These are phyloP conservation scores for Rhipidocladum racemiflorum DNA, from an alignment of 176 grass and related monocot species.

Conservation along the genomic window DNA sequence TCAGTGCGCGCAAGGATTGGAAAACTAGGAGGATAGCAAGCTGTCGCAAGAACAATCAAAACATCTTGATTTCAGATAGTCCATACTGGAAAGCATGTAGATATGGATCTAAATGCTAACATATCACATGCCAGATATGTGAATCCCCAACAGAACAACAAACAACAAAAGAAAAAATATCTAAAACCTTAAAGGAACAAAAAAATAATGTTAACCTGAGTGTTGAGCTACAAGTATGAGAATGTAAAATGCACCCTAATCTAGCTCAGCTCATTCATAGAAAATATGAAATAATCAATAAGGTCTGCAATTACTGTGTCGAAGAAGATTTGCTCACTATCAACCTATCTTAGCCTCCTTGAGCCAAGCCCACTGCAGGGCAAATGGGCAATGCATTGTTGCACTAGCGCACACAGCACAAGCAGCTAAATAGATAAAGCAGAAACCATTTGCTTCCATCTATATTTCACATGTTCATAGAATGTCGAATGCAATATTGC, in stretches of 20 bases:
- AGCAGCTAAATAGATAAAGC: not conserved
- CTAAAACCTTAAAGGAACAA: not conserved
- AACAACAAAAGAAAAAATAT: not conserved
- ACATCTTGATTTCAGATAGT: not conserved
- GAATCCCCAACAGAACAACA: not conserved
- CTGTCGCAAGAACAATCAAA: not conserved
- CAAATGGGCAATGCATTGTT: not conserved
- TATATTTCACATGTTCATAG: not conserved
- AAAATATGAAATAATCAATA: not conserved
- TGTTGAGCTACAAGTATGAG: not conserved
- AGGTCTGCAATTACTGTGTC: not conserved
- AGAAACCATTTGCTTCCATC: constrained; percentile 3
- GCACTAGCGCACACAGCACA: not conserved
- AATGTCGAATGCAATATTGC: constrained; percentile 6
- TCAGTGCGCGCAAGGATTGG: not conserved
- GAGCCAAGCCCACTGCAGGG: not conserved
- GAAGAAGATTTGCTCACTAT: constrained; percentile 7
- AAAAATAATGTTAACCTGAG: not conserved
- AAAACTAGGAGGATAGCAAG: not conserved
- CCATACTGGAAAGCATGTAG: not conserved
- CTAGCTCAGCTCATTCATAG: not conserved
- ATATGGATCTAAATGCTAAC: not conserved
- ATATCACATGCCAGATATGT: not conserved
- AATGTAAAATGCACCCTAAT: not conserved
- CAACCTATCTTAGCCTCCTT: not conserved